Conservation (phyloP, 75 land plant genomes). For the Selaginella tamariscina region DNA sequence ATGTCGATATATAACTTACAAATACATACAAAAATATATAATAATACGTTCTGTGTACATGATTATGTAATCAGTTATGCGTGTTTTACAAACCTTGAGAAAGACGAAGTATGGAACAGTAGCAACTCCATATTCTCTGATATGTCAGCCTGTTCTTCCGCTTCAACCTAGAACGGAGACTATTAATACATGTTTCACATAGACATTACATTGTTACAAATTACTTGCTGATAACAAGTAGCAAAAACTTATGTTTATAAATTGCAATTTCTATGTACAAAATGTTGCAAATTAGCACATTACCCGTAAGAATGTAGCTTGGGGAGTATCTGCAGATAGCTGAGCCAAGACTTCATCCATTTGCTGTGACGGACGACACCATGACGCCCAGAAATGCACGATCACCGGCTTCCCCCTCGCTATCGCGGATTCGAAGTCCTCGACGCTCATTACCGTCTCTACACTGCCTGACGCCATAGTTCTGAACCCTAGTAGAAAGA, state of each 20-base stretch:
- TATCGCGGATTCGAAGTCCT: too few relatives aligned
- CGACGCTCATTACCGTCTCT: too few relatives aligned
- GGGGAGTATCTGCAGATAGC: conserved; percentile 68
- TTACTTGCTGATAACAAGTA: neutral
- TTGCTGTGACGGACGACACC: conserved; percentile 87
- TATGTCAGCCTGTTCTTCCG: conserved; percentile 83
- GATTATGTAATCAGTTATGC: neutral
- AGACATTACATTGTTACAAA: neutral
- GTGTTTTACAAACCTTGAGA: conserved; percentile 50
- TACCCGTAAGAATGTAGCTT: conserved; percentile 59
- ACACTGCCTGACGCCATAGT: too few relatives aligned
- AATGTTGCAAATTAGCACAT: neutral
- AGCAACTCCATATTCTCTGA: conserved; percentile 64
- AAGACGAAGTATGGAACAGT: conserved; percentile 81
- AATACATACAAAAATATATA: neutral
- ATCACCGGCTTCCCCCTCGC: conserved; percentile 40
- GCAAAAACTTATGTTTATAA: neutral
- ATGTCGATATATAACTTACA: too few relatives aligned
- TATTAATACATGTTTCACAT: neutral
- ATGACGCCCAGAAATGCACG: conserved; percentile 83
- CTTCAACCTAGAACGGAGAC: conserved; percentile 54
- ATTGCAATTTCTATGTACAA: neutral
- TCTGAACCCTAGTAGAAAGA: too few relatives aligned
- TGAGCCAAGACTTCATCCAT: conserved; percentile 85
- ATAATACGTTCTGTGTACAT: neutral